These are phyloP conservation scores for Leishmania lainsoni DNA, from an alignment of 208 protist genomes.

Conservation along the genomic window DNA sequence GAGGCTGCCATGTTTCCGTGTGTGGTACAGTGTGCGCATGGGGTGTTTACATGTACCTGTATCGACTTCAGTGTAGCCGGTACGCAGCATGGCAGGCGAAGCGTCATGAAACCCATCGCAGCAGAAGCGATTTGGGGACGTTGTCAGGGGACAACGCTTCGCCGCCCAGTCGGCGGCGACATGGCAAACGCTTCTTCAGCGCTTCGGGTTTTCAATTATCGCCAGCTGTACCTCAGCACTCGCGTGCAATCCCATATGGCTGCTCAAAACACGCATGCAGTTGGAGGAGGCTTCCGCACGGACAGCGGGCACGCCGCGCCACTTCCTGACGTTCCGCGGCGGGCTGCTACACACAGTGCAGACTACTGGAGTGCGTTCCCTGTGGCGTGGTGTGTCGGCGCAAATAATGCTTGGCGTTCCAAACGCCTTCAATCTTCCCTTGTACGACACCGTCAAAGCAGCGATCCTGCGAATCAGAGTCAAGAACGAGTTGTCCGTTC, in stretches of 20 bases:
- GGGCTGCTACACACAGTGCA: slow-evolving; percentile 63
- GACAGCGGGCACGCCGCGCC: slow-evolving; percentile 23
- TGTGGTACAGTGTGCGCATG: slow-evolving; percentile 63
- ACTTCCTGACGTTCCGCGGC: slow-evolving; percentile 63
- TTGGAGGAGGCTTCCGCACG: slow-evolving; percentile 52
- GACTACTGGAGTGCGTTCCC: slow-evolving; percentile 53
- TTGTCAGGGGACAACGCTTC: not conserved
- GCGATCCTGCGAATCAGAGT: slow-evolving; percentile 17
- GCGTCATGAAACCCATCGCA: not conserved
- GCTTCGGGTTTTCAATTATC: slow-evolving; percentile 56
- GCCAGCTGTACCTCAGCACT: slow-evolving; percentile 67
- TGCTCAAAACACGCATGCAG: slow-evolving; percentile 92
- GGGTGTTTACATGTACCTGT: slow-evolving; percentile 91
- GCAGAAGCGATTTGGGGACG: not conserved
- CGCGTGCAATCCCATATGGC: slow-evolving; percentile 86
- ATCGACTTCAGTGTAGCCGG: slow-evolving; percentile 50
- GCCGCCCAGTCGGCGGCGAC: not conserved
- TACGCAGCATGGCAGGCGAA: slow-evolving; percentile 15
- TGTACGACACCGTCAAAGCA: slow-evolving; percentile 82
- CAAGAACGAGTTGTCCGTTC: slow-evolving; percentile 35
- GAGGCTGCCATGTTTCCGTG: slow-evolving; percentile 71
- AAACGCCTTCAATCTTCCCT: slow-evolving; percentile 80
- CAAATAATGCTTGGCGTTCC: slow-evolving; percentile 82
- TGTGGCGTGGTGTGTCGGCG: slow-evolving; percentile 81
- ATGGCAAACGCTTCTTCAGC: slow-evolving; percentile 47